These are phyloP conservation scores for Yarrowia sp. DNA, from an alignment of 805 yeast species.

Conservation along the genomic window DNA sequence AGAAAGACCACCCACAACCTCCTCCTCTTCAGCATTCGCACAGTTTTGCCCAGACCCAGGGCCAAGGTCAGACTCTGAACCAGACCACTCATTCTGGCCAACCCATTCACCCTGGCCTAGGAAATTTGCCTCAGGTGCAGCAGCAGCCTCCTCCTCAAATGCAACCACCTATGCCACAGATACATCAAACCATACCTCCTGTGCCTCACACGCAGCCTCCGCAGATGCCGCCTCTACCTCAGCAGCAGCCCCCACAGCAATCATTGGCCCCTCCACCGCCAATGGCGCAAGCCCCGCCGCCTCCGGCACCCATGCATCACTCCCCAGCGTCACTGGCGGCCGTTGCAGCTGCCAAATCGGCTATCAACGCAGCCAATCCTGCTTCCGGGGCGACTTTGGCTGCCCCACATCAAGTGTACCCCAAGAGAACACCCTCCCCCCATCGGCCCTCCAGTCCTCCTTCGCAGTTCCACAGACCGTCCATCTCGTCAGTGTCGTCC, in stretches of 20 bases:
- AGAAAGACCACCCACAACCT: neutral
- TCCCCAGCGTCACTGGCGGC: conserved; percentile 16
- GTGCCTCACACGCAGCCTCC: neutral
- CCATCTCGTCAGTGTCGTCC: conserved; percentile 37
- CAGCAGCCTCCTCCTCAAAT: neutral
- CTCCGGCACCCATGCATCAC: conserved; percentile 8
- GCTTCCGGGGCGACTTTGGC: neutral
- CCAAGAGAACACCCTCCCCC: conserved; percentile 48
- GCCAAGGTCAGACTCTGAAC: neutral
- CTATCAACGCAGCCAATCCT: neutral
- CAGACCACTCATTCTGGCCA: conserved; percentile 6
- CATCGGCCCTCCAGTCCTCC: conserved; percentile 31
- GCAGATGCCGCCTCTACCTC: neutral
- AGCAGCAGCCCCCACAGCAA: neutral
- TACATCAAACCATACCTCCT: neutral
- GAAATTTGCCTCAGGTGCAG: neutral
- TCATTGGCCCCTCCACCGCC: neutral
- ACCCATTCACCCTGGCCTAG: conserved; percentile 8
- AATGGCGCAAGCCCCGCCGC: neutral
- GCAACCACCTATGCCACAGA: neutral
- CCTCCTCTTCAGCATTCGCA: conserved; percentile 22
- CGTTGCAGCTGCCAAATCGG: conserved; percentile 2
- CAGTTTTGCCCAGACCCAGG: conserved; percentile 10
- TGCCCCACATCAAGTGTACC: conserved; percentile 1
- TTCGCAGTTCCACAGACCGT: conserved; percentile 33